phyloP scores from a whole-genome alignment of 768 basidiomycete species.

The Lactarius sp. region DNA sequence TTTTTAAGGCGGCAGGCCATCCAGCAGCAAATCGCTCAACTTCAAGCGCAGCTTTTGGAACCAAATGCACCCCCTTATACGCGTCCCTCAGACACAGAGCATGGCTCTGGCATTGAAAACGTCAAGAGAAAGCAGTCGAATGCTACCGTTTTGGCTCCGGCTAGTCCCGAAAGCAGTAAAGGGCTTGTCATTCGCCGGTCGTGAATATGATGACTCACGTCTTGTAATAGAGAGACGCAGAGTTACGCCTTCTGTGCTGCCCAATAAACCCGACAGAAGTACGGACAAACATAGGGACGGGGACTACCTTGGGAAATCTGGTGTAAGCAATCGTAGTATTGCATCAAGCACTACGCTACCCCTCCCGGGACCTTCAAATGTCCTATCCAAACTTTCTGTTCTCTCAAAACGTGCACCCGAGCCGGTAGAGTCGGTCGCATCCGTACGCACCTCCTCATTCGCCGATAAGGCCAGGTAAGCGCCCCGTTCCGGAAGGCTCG shows the following conservation, averaged over 20 bases:
- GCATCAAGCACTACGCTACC: constrained; percentile 15
- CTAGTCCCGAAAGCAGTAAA: constrained; percentile 68
- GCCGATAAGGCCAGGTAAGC: constrained; percentile 24
- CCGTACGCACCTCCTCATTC: constrained; percentile 25
- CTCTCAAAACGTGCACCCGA: constrained; percentile 29
- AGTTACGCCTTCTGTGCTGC: constrained; percentile 19
- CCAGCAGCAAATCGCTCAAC: constrained; percentile 46
- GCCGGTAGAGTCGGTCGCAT: neutral
- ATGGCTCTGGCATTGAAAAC: constrained; percentile 28
- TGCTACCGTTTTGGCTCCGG: constrained; percentile 42
- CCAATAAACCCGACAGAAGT: neutral
- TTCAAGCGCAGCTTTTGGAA: constrained; percentile 51
- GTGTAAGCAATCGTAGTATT: neutral
- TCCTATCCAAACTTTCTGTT: constrained; percentile 48
- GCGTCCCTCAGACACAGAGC: constrained; percentile 29
- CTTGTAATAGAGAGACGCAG: constrained; percentile 42
- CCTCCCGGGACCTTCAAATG: constrained; percentile 46
- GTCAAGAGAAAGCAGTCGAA: constrained; percentile 47
- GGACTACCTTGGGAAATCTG: neutral
- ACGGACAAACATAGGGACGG: constrained; percentile 7
- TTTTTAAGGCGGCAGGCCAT: constrained; percentile 45
- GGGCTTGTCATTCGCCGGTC: constrained; percentile 9
- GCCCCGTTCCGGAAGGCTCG: neutral
- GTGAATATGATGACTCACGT: constrained; percentile 3
- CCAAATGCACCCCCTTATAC: constrained; percentile 28